Evolutionary conservation across 179 eudicot genomes (phyloP), one percentile per base, ranked within the genome.

Genomic region (Beta lomatogona): DNA sequence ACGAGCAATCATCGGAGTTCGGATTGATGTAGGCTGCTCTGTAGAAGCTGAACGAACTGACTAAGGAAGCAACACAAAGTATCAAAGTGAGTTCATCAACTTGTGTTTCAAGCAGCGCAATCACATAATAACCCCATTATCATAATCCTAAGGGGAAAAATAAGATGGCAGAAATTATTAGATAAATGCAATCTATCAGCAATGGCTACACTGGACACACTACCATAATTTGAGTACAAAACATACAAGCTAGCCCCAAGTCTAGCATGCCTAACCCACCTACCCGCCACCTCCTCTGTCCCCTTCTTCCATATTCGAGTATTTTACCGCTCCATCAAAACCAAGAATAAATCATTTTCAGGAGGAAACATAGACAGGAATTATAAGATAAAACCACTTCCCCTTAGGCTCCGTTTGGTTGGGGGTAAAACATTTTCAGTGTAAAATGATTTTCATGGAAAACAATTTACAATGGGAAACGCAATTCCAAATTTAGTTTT

Each of bases 31-130:
- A 82, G 84, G 86, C 77, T 89, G 89, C 52, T 89, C 94, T 44
- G 81, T 31, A 61, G 87, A 73, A 57, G 87, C 80, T 79, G 86
- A 69, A 77, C 90, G 94, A 82, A 84, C 89, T 85, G 91, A 71
- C 98, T 95, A 87, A 63, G 59, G 73, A 65, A 83, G 78, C 82
- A 86, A 76, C 70, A 79, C 28, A 65, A 12, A 58, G 50, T 3
- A 45, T 57, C 79, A 55, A 79, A 73, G 80, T 75, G 77, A 73
- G 80, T 75, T 71, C 77, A 76, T 79, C 15, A 72, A 54, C 19
- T 77, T 71, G 68, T 72, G 63, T 45, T 65, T 67, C 48, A 75
- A 65, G 19, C 52, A 71, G 64, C 18, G 18, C 58, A 79, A 50
- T 72, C 58, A 82, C 64, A 61, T 50, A 45, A 55, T 14, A 25